Conservation (phyloP, 306 rosid genomes). For the Lathyrus tuberosus region DNA sequence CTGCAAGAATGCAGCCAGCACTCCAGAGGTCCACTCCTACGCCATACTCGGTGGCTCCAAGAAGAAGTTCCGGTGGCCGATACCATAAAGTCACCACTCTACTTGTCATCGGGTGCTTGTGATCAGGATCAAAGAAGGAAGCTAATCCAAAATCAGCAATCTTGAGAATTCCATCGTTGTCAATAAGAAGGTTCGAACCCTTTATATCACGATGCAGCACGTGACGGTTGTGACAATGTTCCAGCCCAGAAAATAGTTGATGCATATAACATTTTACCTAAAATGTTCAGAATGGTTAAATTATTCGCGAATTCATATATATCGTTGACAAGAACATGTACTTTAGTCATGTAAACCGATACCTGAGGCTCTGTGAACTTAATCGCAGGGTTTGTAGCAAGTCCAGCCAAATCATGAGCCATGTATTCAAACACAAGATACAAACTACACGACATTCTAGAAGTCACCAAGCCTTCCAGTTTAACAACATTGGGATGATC, state of each 20-base stretch:
- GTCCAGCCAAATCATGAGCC: constrained; percentile 61
- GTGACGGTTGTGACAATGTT: constrained; percentile 55
- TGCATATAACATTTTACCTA: constrained; percentile 58
- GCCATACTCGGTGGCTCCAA: constrained; percentile 56
- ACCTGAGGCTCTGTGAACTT: constrained; percentile 53
- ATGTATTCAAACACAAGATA: constrained; percentile 55
- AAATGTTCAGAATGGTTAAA: constrained; percentile 10
- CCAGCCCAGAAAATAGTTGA: constrained; percentile 52
- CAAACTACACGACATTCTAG: constrained; percentile 56
- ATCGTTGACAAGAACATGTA: too few relatives aligned
- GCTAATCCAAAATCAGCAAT: constrained; percentile 59
- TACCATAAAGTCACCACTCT: constrained; percentile 59
- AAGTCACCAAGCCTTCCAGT: constrained; percentile 53
- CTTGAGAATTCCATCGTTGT: constrained; percentile 48
- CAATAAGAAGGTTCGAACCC: constrained; percentile 56
- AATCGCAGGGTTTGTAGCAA: constrained; percentile 51
- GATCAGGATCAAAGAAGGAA: constrained; percentile 52
- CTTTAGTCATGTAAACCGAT: too few relatives aligned
- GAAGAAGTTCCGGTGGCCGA: constrained; percentile 58
- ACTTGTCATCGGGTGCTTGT: constrained; percentile 54
- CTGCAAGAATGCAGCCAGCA: constrained; percentile 60
- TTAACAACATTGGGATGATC: constrained; percentile 57
- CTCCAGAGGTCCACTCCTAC: constrained; percentile 58
- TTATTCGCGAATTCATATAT: too few relatives aligned
- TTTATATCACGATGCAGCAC: constrained; percentile 61